Conservation (phyloP, 208 protist species). For the Acanthamoeba sp. region DNA sequence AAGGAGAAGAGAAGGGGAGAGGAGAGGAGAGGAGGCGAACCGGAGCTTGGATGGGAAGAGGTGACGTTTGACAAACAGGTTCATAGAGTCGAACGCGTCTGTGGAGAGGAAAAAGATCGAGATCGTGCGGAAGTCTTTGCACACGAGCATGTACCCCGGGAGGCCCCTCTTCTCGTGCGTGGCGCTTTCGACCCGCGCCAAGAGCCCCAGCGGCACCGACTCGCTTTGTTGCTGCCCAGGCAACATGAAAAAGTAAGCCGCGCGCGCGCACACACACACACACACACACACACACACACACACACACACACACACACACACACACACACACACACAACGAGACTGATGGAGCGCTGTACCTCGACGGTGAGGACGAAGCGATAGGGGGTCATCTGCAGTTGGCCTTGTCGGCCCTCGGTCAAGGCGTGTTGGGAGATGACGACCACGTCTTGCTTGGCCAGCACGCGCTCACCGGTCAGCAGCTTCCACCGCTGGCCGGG, state of each 20-base stretch:
- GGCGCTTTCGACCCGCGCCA: neutral
- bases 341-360: too few species aligned
- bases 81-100: neutral
- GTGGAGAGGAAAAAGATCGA: neutral
- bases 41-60: neutral
- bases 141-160: neutral
- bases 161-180: conserved; percentile 3
- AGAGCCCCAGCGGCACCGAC: conserved; percentile 15
- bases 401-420: neutral
- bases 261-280: neutral
- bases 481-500: neutral
- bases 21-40: neutral
- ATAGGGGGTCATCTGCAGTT: neutral
- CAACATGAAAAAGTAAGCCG: neutral
- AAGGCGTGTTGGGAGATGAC: neutral
- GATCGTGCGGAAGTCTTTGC: conserved; percentile 57
- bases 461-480: neutral
- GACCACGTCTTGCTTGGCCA: neutral
- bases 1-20: too few species aligned
- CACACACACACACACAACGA: too few species aligned
- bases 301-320: neutral
- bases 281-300: neutral
- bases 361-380: neutral
- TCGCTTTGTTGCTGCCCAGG: neutral
- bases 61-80: conserved; percentile 1